Percentiles rank a stretch among this genome's conserved stretches.
Evolutionary conservation across 805 yeast genomes (phyloP).

Genomic region (Barnettozyma populi): DNA sequence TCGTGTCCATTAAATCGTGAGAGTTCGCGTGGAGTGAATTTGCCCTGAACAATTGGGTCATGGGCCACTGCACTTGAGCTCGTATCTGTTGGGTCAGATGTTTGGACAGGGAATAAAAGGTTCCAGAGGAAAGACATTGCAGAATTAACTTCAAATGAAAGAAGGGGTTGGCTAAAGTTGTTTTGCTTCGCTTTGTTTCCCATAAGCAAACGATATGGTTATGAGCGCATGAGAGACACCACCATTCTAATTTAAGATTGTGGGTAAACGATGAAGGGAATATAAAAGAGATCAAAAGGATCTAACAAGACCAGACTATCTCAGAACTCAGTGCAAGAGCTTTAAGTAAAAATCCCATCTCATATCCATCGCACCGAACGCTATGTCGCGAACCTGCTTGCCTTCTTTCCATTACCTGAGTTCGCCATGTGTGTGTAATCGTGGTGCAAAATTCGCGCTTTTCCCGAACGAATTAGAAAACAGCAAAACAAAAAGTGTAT

Average conservation of each 20-base stretch:
- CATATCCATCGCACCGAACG: too few relatives aligned
- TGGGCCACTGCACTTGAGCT: slow-evolving; percentile 10
- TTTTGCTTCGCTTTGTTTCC: not conserved
- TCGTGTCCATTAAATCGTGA: slow-evolving; percentile 77
- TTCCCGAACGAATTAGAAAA: slow-evolving; percentile 11
- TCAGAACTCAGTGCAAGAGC: too few relatives aligned
- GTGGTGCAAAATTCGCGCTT: slow-evolving; percentile 3
- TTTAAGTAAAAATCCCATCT: too few relatives aligned
- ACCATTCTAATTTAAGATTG: not conserved
- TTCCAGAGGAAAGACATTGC: slow-evolving; percentile 26
- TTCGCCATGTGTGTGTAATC: not conserved
- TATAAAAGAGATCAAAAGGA: not conserved
- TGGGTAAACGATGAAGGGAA: not conserved
- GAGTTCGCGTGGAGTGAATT: slow-evolving; percentile 70
- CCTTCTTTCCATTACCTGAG: not conserved
- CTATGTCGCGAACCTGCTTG: too few relatives aligned
- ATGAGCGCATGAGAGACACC: not conserved
- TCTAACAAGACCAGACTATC: too few relatives aligned
- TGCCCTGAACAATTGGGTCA: slow-evolving; percentile 38
- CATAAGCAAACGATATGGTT: not conserved
- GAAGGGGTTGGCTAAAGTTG: not conserved
- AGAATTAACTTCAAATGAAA: not conserved
- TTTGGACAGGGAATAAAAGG: slow-evolving; percentile 24
- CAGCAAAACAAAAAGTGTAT: slow-evolving; percentile 8
- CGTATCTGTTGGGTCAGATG: slow-evolving; percentile 19